Conservation (phyloP, 139 green algal species). For the Tetraselmis striata region DNA sequence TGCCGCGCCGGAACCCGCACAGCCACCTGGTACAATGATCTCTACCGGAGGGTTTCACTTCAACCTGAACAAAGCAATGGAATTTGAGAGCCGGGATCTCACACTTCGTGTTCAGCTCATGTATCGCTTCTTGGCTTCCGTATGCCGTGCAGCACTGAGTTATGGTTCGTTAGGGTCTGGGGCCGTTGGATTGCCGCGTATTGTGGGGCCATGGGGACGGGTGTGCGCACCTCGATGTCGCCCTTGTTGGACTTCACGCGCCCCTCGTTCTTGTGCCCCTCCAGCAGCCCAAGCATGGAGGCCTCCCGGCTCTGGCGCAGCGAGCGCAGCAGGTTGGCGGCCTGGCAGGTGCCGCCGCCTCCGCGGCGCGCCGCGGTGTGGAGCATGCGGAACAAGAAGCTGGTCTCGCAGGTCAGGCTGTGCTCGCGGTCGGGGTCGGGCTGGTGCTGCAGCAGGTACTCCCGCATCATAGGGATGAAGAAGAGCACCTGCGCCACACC, state of each 20-base stretch:
- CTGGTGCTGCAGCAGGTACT: constrained; percentile 43
- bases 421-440: constrained; percentile 77
- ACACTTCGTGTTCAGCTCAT: too few relatives aligned
- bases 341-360: constrained; percentile 27
- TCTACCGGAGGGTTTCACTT: too few relatives aligned
- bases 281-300: constrained; percentile 72
- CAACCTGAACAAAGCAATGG: too few relatives aligned
- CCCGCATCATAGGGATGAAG: constrained; percentile 67
- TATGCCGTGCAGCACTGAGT: too few relatives aligned
- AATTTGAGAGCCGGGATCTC: too few relatives aligned
- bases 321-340: constrained; percentile 80
- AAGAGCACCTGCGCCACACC: constrained; percentile 74
- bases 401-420: constrained; percentile 77
- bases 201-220: too few relatives aligned
- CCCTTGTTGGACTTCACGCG: neutral
- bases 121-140: too few relatives aligned
- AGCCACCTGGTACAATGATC: too few relatives aligned
- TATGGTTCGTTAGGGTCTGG: too few relatives aligned
- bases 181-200: too few relatives aligned
- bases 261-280: constrained; percentile 34
- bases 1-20: too few relatives aligned
- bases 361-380: constrained; percentile 25
- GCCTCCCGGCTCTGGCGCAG: constrained; percentile 78
- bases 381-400: constrained; percentile 89
- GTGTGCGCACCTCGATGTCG: constrained; percentile 33